Evolutionary conservation across 2,329 filamentous ascomycete genomes (phyloP), one percentile per base, ranked within the genome.

Genomic region (Proliferodiscus dingleyae): DNA sequence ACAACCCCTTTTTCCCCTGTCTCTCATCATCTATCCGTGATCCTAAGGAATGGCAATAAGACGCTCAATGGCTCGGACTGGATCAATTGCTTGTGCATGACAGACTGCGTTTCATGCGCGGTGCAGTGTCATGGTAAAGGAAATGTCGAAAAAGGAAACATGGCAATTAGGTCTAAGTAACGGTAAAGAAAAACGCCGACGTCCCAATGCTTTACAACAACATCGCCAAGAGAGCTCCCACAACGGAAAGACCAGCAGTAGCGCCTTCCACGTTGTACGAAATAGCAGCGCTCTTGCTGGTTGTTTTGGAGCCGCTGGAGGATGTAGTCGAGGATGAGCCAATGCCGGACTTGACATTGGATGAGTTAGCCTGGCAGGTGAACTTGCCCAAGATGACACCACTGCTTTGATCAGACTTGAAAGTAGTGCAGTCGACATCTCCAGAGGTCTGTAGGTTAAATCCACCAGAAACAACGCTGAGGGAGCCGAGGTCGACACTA

Each of bases 401-500:
- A 39, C 64, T 62, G 45, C 55, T 52, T 36, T 65, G 47, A 4
- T 46, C 24, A 6, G 24, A 53, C 46, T 58, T 49, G 51, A 60
- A 63, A 9, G 46, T 42, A 16, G 29, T 40, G 54, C 62, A 64
- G 43, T 58, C 54, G 32, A 64, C 58, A 5, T 41, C 34, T 16
- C 44, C 43, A 6, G 54, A 54, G 26, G 50, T 56, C 49, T 63
- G 54, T 30, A 87, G 71, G 61, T 83, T 82, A 65, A 88, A 85
- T 50, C 78, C 79, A 68, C 87, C 87, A 62, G 77, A 75, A 57
- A 90, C 85, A 53, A 83, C 75, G 49, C 75, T 68, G 21, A 91
- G 73, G 29, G 69, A 64, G 50, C 87, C 83, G 43, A 96, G 77
- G 28, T 74, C 64, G 56, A 93, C 81, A 49, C 89, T 95, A 58